Evolutionary conservation across 768 basidiomycete species (phyloP), one percentile per base, ranked within the genome.

Genomic region (Calocybe indica): DNA sequence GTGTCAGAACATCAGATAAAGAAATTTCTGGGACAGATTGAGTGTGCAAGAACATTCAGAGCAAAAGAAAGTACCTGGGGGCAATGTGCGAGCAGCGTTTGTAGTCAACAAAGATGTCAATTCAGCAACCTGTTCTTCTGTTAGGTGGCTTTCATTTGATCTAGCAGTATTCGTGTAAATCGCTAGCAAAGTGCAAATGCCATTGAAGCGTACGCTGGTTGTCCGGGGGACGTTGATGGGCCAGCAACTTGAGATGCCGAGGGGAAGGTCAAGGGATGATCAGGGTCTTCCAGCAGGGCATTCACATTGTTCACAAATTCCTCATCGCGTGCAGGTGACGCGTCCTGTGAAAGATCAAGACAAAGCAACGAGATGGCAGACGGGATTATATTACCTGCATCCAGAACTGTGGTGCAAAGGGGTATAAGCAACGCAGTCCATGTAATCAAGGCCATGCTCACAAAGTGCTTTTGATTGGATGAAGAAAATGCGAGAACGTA

Each of bases 401-500:
- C 88, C 88, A 92, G 58, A 89, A 92, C 89, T 92, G 44, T 58
- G 15, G 52, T 50, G 46, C 43, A 52, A 37, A 40, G 32, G 22
- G 22, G 22, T 15, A 13, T 46, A 8, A 36, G 36, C 15, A 30
- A 13, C 38, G 3, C 43, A 11, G 10, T 41, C 6, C 10, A 32
- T 7, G n/a, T 32, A 12, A 48, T 32, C 2, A 50, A 7, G 53
- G 52, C 32, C 11, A 46, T n/a, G 73, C 82, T 65, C 59, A 94
- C 92, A 63, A 96, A 95, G 63, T 93, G 88, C 52, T 82, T 80
- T 60, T 91, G 88, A 61, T 91, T 79, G 10, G 92, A 94, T 14
- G 88, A 92, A 0, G 86, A 83, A 70, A 96, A 95, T 66, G 88
- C 91, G 62, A 95, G 83, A 52, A 94, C 88, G 56, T 88, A 91